phyloP scores from a whole-genome alignment of 83 land plant genomes.

The Diphasiastrum complanatum region DNA sequence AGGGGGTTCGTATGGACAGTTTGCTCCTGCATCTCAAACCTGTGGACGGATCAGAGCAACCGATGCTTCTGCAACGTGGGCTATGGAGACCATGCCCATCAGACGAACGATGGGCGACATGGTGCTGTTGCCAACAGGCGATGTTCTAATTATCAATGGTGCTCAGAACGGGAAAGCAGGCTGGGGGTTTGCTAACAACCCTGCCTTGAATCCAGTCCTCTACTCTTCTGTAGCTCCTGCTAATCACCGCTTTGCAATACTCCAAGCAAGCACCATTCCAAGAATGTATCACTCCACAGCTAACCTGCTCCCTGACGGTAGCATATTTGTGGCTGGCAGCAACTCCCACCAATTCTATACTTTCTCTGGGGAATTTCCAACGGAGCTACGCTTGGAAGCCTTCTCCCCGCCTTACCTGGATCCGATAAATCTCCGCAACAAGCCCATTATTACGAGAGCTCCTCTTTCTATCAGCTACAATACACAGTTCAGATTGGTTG shows the following conservation, averaged over 20 bases:
- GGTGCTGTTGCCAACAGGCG: slow-evolving; percentile 13
- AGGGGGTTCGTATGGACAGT: slow-evolving; percentile 25
- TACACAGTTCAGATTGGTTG: too few relatives aligned
- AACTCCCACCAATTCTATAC: slow-evolving; percentile 17
- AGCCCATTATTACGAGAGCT: too few relatives aligned
- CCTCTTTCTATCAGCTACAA: too few relatives aligned
- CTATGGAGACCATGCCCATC: slow-evolving; percentile 62
- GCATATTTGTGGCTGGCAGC: slow-evolving; percentile 16
- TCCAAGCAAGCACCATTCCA: slow-evolving; percentile 13
- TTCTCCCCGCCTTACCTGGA: slow-evolving; percentile 11
- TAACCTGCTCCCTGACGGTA: slow-evolving; percentile 20
- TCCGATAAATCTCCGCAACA: too few relatives aligned
- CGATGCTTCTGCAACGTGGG: slow-evolving; percentile 41
- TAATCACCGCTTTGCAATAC: background rate
- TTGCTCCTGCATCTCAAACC: slow-evolving; percentile 12
- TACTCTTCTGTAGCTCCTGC: background rate
- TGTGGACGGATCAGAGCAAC: slow-evolving; percentile 34
- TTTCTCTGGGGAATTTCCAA: slow-evolving; percentile 6
- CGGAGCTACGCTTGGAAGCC: slow-evolving; percentile 18
- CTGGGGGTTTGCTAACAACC: background rate
- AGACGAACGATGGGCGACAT: slow-evolving; percentile 37
- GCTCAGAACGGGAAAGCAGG: slow-evolving; percentile 5
- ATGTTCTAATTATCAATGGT: slow-evolving; percentile 24
- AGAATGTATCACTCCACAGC: slow-evolving; percentile 29
- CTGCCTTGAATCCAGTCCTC: background rate